Conservation (phyloP, 139 green algal species). For the Trebouxia sp. region DNA sequence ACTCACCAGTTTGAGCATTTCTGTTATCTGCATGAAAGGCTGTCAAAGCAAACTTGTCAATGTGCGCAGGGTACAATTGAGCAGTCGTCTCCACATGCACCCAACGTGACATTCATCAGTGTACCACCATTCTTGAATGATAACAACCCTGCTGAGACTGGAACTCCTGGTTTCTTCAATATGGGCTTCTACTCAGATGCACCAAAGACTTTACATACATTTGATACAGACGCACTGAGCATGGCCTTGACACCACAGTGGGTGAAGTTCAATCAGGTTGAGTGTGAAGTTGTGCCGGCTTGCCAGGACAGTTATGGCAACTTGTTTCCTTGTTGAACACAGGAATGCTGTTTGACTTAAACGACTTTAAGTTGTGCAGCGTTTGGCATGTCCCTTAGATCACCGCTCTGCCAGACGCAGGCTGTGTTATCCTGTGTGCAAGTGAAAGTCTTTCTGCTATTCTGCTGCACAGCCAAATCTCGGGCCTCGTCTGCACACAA, state of each 20-base stretch:
- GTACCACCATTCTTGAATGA: background rate
- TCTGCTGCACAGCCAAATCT: too few species aligned
- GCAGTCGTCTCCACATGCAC: background rate
- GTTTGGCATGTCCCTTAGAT: too few species aligned
- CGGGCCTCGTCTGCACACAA: too few species aligned
- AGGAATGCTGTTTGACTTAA: too few species aligned
- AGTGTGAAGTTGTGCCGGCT: background rate
- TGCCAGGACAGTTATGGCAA: background rate
- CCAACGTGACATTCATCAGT: background rate
- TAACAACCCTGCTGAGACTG: background rate
- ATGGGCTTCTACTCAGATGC: constrained; percentile 3
- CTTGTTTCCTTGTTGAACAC: background rate
- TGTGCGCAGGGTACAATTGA: background rate
- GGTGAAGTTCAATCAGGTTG: background rate
- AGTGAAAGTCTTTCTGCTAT: too few species aligned
- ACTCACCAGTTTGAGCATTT: background rate
- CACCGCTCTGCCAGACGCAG: too few species aligned
- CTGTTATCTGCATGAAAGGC: background rate
- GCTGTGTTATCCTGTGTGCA: too few species aligned
- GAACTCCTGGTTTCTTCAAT: background rate
- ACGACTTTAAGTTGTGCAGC: too few species aligned
- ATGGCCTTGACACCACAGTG: background rate
- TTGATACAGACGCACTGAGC: background rate
- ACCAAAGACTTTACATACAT: background rate
- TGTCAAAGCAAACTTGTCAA: background rate